Conservation (phyloP, 352 stramenopile genomes). For the Lagenidium giganteum region DNA sequence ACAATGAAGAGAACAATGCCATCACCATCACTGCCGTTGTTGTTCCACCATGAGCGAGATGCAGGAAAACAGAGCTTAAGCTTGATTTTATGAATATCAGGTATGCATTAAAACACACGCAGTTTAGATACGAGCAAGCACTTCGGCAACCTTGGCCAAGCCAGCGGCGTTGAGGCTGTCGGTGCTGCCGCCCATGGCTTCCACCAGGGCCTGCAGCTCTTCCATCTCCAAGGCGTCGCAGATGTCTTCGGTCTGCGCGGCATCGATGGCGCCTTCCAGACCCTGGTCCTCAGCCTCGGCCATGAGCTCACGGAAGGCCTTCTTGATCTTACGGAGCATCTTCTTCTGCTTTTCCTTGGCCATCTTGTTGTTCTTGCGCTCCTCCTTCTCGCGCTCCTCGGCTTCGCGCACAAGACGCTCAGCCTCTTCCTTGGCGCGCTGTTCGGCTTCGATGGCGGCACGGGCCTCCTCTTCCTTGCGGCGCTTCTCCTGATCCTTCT, state of each 20-base stretch:
- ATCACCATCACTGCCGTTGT: too few species aligned
- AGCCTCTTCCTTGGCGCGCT: conserved; percentile 50
- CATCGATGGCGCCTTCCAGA: conserved; percentile 51
- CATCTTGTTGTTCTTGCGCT: conserved; percentile 67
- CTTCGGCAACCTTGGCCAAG: conserved; percentile 41
- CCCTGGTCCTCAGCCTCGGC: conserved; percentile 48
- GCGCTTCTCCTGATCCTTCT: conserved; percentile 65
- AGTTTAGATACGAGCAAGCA: conserved; percentile 18
- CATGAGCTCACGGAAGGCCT: conserved; percentile 80
- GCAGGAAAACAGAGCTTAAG: too few species aligned
- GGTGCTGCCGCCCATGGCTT: conserved; percentile 38
- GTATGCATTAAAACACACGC: too few species aligned
- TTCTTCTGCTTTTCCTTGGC: conserved; percentile 85
- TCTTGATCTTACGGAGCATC: conserved; percentile 79
- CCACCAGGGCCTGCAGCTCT: conserved; percentile 53
- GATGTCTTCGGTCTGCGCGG: conserved; percentile 71
- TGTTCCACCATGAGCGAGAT: too few species aligned
- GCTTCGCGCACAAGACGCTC: conserved; percentile 36
- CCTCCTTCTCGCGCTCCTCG: conserved; percentile 66
- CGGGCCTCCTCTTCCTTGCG: conserved; percentile 76
- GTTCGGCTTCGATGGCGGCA: conserved; percentile 61
- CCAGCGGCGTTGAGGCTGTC: conserved; percentile 55
- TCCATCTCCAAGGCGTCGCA: conserved; percentile 74
- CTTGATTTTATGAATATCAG: too few species aligned
- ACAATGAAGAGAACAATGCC: too few species aligned